Evolutionary conservation across 2,329 filamentous ascomycete genomes (phyloP).

Genomic region (Catunica adiposa): DNA sequence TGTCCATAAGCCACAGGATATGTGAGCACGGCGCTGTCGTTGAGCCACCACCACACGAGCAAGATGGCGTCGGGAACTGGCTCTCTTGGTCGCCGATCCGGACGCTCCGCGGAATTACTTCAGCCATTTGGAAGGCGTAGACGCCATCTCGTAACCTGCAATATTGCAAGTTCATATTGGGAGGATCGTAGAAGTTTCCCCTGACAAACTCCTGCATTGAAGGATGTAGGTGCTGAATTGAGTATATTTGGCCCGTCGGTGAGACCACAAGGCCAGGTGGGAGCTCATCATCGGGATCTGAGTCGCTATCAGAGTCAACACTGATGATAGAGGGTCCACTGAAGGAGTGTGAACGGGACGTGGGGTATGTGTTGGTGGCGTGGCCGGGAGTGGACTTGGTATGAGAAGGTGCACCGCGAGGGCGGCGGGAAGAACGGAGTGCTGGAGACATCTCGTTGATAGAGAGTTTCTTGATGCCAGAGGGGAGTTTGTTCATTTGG

Average conservation of each 20-base stretch:
- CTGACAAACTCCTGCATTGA: slow-evolving; percentile 25
- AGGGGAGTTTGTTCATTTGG: neutral
- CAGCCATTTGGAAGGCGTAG: slow-evolving; percentile 40
- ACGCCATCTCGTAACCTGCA: slow-evolving; percentile 32
- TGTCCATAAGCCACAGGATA: slow-evolving; percentile 38
- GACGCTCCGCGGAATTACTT: slow-evolving; percentile 35
- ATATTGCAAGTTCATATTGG: slow-evolving; percentile 32
- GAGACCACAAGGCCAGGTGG: slow-evolving; percentile 20
- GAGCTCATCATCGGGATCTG: slow-evolving; percentile 15
- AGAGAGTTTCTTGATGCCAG: neutral
- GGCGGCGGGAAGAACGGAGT: neutral
- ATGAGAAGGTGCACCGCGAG: neutral
- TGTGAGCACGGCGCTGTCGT: slow-evolving; percentile 31
- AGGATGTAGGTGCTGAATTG: slow-evolving; percentile 24
- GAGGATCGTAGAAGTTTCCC: slow-evolving; percentile 31
- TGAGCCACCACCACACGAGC: slow-evolving; percentile 25
- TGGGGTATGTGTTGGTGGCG: neutral
- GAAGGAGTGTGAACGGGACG: neutral
- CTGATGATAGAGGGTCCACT: slow-evolving; percentile 19
- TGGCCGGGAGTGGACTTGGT: neutral
- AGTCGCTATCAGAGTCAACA: slow-evolving; percentile 19
- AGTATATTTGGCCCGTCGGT: slow-evolving; percentile 26
- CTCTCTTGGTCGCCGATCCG: slow-evolving; percentile 29
- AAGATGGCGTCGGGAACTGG: slow-evolving; percentile 27
- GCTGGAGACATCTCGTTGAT: neutral